Conservation (phyloP, 805 yeast species). For the Vanderwaltozyma verrucispora region DNA sequence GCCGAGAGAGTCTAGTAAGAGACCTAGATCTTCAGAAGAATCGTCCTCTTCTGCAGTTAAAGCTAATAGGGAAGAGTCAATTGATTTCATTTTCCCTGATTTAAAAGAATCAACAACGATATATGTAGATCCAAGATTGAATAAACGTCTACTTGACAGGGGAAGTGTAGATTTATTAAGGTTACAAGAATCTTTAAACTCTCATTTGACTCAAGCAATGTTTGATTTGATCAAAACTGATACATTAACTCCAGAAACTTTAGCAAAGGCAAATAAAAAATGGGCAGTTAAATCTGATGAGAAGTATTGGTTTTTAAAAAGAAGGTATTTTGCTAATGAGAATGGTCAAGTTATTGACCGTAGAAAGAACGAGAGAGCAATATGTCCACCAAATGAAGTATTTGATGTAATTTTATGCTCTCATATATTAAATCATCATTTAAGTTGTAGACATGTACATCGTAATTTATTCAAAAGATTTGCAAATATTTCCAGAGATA, state of each 20-base stretch:
- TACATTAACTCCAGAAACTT: constrained; percentile 12
- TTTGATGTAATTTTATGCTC: constrained; percentile 23
- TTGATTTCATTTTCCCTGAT: constrained; percentile 1
- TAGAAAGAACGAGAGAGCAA: constrained; percentile 14
- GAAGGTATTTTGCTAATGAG: constrained; percentile 17
- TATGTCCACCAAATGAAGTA: constrained; percentile 23
- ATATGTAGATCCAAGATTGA: constrained; percentile 8
- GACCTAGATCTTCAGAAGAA: no score
- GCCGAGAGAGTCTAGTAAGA: no score
- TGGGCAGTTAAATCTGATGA: constrained; percentile 7
- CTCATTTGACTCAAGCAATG: constrained; percentile 19
- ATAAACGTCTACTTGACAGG: constrained; percentile 11
- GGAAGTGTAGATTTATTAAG: constrained; percentile 17
- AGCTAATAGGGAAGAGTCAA: neutral
- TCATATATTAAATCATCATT: constrained; percentile 25
- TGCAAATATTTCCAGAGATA: constrained; percentile 22
- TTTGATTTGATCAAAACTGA: constrained; percentile 19
- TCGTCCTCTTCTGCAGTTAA: no score
- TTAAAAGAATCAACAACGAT: constrained; percentile 12
- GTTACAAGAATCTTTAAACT: constrained; percentile 15
- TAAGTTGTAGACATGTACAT: constrained; percentile 12
- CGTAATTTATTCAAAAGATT: constrained; percentile 12
- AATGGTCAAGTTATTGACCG: constrained; percentile 16
- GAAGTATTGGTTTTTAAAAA: constrained; percentile 13
- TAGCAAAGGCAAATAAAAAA: constrained; percentile 4